Evolutionary conservation across 768 basidiomycete species (phyloP).

Genomic region (Phlegmacium glaucopus): DNA sequence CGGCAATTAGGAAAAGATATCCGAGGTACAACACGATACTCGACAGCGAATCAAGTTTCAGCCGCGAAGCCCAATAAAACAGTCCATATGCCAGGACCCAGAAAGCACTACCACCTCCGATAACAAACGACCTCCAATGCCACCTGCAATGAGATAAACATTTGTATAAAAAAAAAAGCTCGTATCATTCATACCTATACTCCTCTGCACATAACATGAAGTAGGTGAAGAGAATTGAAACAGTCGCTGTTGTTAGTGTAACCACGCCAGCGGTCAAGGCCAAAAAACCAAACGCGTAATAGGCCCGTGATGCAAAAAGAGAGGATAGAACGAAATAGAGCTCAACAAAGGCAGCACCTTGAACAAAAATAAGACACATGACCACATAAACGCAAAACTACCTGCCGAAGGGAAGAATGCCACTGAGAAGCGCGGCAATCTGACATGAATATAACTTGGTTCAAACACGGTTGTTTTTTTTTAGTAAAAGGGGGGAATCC

Average conservation of each 20-base stretch:
- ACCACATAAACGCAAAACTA: background rate
- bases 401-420: conserved; percentile 87
- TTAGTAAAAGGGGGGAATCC: conserved; percentile 17
- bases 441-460: conserved; percentile 16
- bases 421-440: conserved; percentile 79
- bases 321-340: conserved; percentile 89
- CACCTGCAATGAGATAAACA: conserved; percentile 48
- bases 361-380: conserved; percentile 5
- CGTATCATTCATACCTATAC: conserved; percentile 57
- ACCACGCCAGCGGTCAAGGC: conserved; percentile 84
- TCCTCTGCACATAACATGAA: conserved; percentile 94
- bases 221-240: conserved; percentile 85
- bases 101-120: conserved; percentile 88
- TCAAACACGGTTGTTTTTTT: background rate
- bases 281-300: conserved; percentile 96
- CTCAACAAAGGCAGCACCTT: conserved; percentile 94
- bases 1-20: conserved; percentile 77
- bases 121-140: conserved; percentile 95
- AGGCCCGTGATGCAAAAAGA: conserved; percentile 87
- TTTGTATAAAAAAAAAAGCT: conserved; percentile 1
- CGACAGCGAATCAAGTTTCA: conserved; percentile 81
- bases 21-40: conserved; percentile 86
- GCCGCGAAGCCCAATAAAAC: conserved; percentile 83
- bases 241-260: conserved; percentile 84
- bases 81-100: conserved; percentile 89